A percentile compares a stretch with the other conserved stretches of the same genome.
phyloP scores from a whole-genome alignment of 1,139 yeast species.

The Lodderomyces metapsilosis region DNA sequence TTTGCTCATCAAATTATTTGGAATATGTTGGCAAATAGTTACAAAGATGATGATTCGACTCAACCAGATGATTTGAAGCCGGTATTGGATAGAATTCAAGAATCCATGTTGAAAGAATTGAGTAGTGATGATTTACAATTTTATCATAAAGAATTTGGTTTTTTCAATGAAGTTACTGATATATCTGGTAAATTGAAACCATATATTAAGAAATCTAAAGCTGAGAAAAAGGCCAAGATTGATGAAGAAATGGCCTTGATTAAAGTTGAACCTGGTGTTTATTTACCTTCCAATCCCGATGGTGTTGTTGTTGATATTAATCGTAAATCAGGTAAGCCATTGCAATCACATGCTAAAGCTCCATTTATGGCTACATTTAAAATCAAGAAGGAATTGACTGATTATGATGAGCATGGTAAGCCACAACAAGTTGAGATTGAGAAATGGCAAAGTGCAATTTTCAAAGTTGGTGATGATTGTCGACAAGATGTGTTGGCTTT shows the following conservation, averaged over 20 bases:
- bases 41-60: conserved; percentile 80
- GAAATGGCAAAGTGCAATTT: conserved; percentile 92
- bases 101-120: conserved; percentile 64
- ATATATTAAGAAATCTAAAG: conserved; percentile 87
- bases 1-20: conserved; percentile 98
- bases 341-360: conserved; percentile 98
- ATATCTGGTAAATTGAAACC: conserved; percentile 96
- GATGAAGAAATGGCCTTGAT: conserved; percentile 93
- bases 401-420: conserved; percentile 44
- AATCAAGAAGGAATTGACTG: conserved; percentile 58
- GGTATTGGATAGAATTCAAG: conserved; percentile 68
- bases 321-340: conserved; percentile 89
- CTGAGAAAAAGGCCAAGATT: conserved; percentile 93
- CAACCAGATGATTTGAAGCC: conserved; percentile 86
- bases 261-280: conserved; percentile 77
- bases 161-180: conserved; percentile 87
- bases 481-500: conserved; percentile 95
- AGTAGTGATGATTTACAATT: conserved; percentile 59
- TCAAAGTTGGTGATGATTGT: conserved; percentile 99
- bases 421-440: conserved; percentile 40
- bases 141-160: conserved; percentile 81
- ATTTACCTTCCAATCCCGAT: conserved; percentile 94
- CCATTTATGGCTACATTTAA: conserved; percentile 97
- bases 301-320: conserved; percentile 92
- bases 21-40: conserved; percentile 95